Evolutionary conservation across 1,139 yeast genomes (phyloP).

Genomic region (Candida glucosophila): DNA sequence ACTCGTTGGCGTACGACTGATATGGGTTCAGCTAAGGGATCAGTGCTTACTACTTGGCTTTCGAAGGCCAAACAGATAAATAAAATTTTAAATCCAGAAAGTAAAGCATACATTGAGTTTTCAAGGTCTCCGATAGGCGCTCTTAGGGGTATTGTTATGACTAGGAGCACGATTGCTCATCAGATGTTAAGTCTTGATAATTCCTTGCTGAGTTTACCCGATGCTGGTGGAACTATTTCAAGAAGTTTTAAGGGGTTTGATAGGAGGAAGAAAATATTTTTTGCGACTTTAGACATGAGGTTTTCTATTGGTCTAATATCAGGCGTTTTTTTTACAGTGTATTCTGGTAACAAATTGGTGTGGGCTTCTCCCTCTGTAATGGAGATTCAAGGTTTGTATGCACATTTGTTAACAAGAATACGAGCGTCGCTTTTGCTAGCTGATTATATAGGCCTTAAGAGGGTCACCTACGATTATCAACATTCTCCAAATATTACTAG

Average conservation of each 20-base stretch:
- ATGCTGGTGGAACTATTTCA: constrained; percentile 31
- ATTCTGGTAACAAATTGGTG: constrained; percentile 72
- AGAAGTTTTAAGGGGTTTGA: constrained; percentile 19
- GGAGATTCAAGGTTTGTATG: constrained; percentile 82
- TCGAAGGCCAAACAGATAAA: constrained; percentile 14
- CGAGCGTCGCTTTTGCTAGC: constrained; percentile 70
- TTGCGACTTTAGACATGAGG: constrained; percentile 79
- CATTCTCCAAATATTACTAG: constrained; percentile 82
- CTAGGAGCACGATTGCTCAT: constrained; percentile 79
- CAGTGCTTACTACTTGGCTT: constrained; percentile 26
- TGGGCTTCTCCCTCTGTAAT: constrained; percentile 75
- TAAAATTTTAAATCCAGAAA: constrained; percentile 23
- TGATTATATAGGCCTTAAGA: constrained; percentile 84
- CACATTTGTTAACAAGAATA: constrained; percentile 64
- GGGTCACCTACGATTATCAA: constrained; percentile 90
- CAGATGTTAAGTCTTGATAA: constrained; percentile 75
- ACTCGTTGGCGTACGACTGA: constrained; percentile 82
- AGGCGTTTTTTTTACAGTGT: constrained; percentile 74
- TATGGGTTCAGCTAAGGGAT: constrained; percentile 57
- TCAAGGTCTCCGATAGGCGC: constrained; percentile 89
- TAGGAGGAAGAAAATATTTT: constrained; percentile 26
- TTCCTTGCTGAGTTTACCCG: constrained; percentile 59
- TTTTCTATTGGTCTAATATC: constrained; percentile 82
- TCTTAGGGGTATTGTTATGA: constrained; percentile 84
- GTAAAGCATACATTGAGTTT: constrained; percentile 89